These are phyloP conservation scores for Sclerotinia glacialis DNA, from an alignment of 2,329 filamentous ascomycete species.

Conservation along the genomic window DNA sequence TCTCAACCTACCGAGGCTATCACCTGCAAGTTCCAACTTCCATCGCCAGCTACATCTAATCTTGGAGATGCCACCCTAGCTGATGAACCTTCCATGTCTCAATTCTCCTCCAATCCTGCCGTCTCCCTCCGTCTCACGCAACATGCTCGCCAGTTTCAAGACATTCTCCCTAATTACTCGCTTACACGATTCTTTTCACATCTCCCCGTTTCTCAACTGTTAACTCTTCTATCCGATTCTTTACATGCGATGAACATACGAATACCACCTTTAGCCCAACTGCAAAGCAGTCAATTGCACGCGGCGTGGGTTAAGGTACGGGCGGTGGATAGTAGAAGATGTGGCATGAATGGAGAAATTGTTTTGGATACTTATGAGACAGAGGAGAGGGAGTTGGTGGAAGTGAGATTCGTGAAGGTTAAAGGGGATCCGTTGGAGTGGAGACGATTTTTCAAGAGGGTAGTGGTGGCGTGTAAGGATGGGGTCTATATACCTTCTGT, in stretches of 20 bases:
- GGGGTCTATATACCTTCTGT: conserved; percentile 64
- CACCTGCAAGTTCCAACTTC: conserved; percentile 49
- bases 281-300: conserved; percentile 50
- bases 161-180: conserved; percentile 84
- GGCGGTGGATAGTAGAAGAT: conserved; percentile 68
- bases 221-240: conserved; percentile 76
- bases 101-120: conserved; percentile 77
- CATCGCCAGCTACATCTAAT: conserved; percentile 2
- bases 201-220: conserved; percentile 69
- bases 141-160: conserved; percentile 79
- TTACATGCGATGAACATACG: conserved; percentile 84
- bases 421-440: conserved; percentile 97
- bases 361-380: conserved; percentile 65
- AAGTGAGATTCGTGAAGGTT: conserved; percentile 88
- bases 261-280: conserved; percentile 48
- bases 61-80: conserved; percentile 52
- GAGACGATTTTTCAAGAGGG: conserved; percentile 93
- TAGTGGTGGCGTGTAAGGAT: conserved; percentile 84
- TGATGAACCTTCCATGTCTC: conserved; percentile 81
- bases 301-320: conserved; percentile 68
- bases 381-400: conserved; percentile 61
- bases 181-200: conserved; percentile 91
- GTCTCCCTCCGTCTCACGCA: conserved; percentile 86
- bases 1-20: conserved; percentile 46
- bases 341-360: conserved; percentile 72